Percentiles rank a stretch among this genome's conserved stretches.
These are phyloP conservation scores for Micromonas commoda DNA, from an alignment of 139 green algal genomes.

Conservation along the genomic window DNA sequence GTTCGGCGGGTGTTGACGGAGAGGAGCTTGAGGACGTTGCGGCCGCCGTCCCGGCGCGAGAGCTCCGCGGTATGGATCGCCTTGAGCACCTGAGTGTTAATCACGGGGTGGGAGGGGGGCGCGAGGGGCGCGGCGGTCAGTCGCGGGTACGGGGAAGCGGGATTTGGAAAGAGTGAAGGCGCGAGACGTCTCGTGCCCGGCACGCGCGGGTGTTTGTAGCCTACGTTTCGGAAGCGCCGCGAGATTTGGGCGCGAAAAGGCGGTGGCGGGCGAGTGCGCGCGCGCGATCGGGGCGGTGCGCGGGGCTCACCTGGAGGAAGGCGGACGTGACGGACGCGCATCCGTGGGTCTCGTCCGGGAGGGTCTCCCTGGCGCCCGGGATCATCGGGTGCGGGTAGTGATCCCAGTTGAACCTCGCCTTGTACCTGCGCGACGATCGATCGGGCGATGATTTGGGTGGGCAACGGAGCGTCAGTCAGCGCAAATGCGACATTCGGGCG, in stretches of 20 bases:
- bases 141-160: too few species aligned
- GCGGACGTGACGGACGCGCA: conserved; percentile 86
- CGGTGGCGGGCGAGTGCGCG: too few species aligned
- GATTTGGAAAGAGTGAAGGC: too few species aligned
- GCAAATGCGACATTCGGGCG: not conserved
- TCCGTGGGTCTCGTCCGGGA: conserved; percentile 73
- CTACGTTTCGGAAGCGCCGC: too few species aligned
- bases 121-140: too few species aligned
- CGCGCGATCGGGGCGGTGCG: not conserved
- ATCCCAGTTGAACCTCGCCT: conserved; percentile 79
- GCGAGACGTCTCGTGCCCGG: too few species aligned
- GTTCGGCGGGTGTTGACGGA: conserved; percentile 83
- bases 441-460: not conserved
- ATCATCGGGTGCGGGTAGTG: conserved; percentile 59
- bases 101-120: too few species aligned
- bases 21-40: conserved; percentile 23
- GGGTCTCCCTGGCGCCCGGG: conserved; percentile 25
- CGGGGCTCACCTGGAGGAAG: conserved; percentile 61
- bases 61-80: conserved; percentile 19
- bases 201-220: too few species aligned
- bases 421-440: conserved; percentile 58
- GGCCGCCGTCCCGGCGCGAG: not conserved
- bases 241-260: conserved; percentile 3
- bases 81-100: conserved; percentile 7
- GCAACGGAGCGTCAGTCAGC: not conserved